Evolutionary conservation across 768 basidiomycete genomes (phyloP), one percentile per base, ranked within the genome.

Genomic region (Mrakia blollopis): DNA sequence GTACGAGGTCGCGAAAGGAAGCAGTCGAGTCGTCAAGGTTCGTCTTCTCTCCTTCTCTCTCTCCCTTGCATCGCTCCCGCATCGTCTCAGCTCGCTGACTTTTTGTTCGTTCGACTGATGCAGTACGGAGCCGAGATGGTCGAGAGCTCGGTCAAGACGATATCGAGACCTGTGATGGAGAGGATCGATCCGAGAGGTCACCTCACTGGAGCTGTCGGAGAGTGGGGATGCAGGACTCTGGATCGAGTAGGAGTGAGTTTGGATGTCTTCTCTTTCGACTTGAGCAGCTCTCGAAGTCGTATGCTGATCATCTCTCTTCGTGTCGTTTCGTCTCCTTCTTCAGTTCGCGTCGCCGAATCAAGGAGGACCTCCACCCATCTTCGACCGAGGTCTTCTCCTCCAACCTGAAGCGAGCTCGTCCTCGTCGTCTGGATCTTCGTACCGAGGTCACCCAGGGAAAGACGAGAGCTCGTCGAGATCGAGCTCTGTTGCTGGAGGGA

Each of bases 61-160:
- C 35, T 78, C 75, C 54, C 72, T 67, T 61, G 76, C 80, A 32
- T 80, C 78, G 30, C 23, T 39, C 63, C 62, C 47, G 70, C 60
- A 32, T 41, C 74, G 67, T 18, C n/a, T 54, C 23, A 61, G 37
- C 47, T 78, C 44, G 54, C 35, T 78, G 60, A 10, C 65, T 7
- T 25, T 18, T 4, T n/a, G 52, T 16, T 47, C 44, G 39, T 63
- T 32, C 68, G 13, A 37, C n/a, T 25, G 28, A 11, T n/a, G 25
- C 82, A 93, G 92, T 93, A 92, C 81, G 91, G 93, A 69, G 92
- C 91, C 25, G 90, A 91, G 83, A 91, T 93, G 87, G 88, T 93
- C 84, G 93, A 93, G 83, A 91, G 89, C 5, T 90, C 91, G 74
- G 89, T 94, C 54, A 91, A 90, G 83, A 87, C 89, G 25, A 89